Conservation (phyloP, 116 monocot species). For the Cymodocea nodosa region DNA sequence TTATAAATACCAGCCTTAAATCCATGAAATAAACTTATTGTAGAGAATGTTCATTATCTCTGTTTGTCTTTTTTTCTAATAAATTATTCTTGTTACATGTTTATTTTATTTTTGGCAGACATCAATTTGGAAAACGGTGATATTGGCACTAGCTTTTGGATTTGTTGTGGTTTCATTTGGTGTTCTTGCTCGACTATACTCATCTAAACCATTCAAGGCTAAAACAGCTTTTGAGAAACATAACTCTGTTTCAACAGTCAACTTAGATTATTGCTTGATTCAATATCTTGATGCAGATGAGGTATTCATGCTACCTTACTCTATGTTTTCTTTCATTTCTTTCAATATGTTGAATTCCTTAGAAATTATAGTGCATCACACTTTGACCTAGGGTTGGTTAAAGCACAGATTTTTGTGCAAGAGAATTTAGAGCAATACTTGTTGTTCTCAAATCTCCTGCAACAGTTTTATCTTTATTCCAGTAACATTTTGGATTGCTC, state of each 20-base stretch:
- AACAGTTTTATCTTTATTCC: too few relatives aligned
- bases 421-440: too few relatives aligned
- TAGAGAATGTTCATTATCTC: too few relatives aligned
- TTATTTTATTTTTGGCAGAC: constrained; percentile 25
- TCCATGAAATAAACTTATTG: too few relatives aligned
- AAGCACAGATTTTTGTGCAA: too few relatives aligned
- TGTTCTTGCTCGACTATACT: constrained; percentile 38
- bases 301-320: constrained; percentile 24
- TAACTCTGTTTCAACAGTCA: constrained; percentile 15
- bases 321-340: background rate
- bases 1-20: too few relatives aligned
- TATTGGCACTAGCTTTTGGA: constrained; percentile 31
- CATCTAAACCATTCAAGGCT: constrained; percentile 21
- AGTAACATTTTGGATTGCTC: too few relatives aligned
- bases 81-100: background rate
- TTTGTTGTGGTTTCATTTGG: constrained; percentile 31
- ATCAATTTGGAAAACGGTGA: constrained; percentile 32
- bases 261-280: constrained; percentile 17
- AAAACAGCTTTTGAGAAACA: constrained; percentile 19
- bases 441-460: too few relatives aligned
- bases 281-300: constrained; percentile 23
- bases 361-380: too few relatives aligned
- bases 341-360: background rate
- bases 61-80: too few relatives aligned
- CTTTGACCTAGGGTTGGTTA: too few relatives aligned